Percentiles rank a stretch among this genome's conserved stretches.
These are phyloP conservation scores for Sordariomycetes sp. DNA, from an alignment of 2,329 filamentous ascomycete genomes.

Conservation along the genomic window DNA sequence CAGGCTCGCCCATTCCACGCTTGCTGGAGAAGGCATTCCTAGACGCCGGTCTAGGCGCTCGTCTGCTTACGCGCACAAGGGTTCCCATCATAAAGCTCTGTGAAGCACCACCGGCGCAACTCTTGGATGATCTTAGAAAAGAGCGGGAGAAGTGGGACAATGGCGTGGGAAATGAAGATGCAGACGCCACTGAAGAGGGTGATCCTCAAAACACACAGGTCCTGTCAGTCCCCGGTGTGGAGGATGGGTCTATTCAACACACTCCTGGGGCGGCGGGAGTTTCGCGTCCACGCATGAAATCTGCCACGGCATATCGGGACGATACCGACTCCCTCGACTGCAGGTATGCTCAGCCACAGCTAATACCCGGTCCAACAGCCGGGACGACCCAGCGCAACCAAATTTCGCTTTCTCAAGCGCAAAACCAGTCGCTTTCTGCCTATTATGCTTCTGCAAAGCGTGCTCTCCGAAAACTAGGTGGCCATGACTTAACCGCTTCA, in stretches of 20 bases:
- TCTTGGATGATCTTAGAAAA: conserved; percentile 47
- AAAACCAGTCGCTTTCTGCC: conserved; percentile 24
- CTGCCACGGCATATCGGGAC: not conserved
- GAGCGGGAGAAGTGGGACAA: conserved; percentile 62
- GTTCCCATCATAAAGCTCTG: conserved; percentile 86
- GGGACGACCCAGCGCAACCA: not conserved
- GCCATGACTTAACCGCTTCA: conserved; percentile 34
- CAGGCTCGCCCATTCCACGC: conserved; percentile 53
- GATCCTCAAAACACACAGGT: not conserved
- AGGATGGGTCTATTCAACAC: not conserved
- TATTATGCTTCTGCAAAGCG: conserved; percentile 37
- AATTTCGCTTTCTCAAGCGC: conserved; percentile 19
- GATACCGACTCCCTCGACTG: not conserved
- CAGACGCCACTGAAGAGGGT: conserved; percentile 1
- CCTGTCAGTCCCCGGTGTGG: not conserved
- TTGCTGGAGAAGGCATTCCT: conserved; percentile 65
- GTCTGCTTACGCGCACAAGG: conserved; percentile 63
- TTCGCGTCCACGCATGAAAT: not conserved
- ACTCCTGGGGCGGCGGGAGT: not conserved
- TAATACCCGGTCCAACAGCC: not conserved
- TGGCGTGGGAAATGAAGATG: conserved; percentile 14
- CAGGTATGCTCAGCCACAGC: not conserved
- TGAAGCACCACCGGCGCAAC: conserved; percentile 47
- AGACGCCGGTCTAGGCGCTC: conserved; percentile 58
- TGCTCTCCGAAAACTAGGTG: conserved; percentile 31